phyloP scores from a whole-genome alignment of 257 asterid genomes.

The Solanum bulbocastanum region DNA sequence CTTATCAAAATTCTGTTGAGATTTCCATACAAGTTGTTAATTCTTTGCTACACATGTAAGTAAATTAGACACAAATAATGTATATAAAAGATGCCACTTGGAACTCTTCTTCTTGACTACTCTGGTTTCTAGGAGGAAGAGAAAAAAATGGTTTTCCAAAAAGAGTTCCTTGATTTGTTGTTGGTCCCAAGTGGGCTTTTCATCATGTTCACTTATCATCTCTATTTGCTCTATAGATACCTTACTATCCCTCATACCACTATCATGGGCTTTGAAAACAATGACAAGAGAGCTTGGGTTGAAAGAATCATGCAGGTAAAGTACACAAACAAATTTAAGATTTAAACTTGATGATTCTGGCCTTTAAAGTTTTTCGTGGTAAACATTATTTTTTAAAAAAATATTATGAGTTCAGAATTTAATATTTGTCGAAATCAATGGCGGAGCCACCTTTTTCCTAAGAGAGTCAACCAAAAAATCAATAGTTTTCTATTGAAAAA shows the following conservation, averaged over 20 bases:
- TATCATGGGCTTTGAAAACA: background rate
- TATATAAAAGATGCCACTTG: background rate
- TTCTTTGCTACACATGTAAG: background rate
- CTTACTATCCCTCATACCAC: background rate
- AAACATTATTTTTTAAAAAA: background rate
- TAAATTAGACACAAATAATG: background rate
- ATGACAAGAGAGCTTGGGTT: conserved; percentile 8
- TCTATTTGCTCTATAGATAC: background rate
- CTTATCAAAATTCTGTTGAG: background rate
- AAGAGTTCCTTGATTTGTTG: background rate
- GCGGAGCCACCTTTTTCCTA: background rate
- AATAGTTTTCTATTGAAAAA: too few relatives aligned
- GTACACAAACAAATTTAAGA: background rate
- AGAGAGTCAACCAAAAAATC: background rate
- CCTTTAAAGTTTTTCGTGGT: background rate
- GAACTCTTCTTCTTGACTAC: background rate
- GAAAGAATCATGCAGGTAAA: conserved; percentile 1
- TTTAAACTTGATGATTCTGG: background rate
- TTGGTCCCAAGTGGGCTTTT: background rate
- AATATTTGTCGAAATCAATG: background rate
- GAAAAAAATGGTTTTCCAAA: background rate
- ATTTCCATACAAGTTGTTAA: background rate
- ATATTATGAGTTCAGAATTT: background rate
- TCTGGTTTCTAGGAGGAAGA: background rate
- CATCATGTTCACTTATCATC: conserved; percentile 4